Percentiles rank a stretch among this genome's conserved stretches.
These are phyloP conservation scores for Lignosus rhinocerotis DNA, from an alignment of 1,284 basidiomycete species.

Conservation along the genomic window DNA sequence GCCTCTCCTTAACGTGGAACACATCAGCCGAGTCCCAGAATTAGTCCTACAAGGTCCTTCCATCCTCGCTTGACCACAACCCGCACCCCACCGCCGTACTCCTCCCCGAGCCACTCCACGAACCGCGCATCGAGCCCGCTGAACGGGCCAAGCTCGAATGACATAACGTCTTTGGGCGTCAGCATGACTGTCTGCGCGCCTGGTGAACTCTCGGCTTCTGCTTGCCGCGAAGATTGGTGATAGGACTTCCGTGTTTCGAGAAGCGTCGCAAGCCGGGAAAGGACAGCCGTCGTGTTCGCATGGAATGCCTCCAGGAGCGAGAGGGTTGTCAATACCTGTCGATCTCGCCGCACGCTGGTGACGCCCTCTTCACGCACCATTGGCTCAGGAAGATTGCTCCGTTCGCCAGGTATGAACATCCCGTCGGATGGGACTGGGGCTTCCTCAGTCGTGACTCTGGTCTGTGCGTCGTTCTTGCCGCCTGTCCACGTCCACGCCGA, in stretches of 20 bases:
- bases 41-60: slow-evolving; percentile 47
- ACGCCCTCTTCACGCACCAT: slow-evolving; percentile 32
- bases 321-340: slow-evolving; percentile 60
- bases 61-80: slow-evolving; percentile 48
- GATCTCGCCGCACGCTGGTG: slow-evolving; percentile 34
- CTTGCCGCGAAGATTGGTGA: slow-evolving; percentile 14
- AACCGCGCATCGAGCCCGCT: slow-evolving; percentile 68
- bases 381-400: slow-evolving; percentile 19
- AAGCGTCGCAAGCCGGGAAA: slow-evolving; percentile 56
- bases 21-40: slow-evolving; percentile 42
- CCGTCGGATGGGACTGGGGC: slow-evolving; percentile 10
- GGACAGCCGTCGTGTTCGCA: slow-evolving; percentile 64
- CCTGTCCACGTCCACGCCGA: slow-evolving; percentile 29
- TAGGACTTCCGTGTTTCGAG: slow-evolving; percentile 35
- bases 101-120: slow-evolving; percentile 71
- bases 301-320: slow-evolving; percentile 74
- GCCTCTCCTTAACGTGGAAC: neutral
- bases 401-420: slow-evolving; percentile 22
- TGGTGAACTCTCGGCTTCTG: neutral
- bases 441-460: slow-evolving; percentile 3
- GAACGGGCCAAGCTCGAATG: slow-evolving; percentile 71
- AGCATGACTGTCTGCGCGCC: slow-evolving; percentile 32
- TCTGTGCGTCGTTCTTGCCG: slow-evolving; percentile 8
- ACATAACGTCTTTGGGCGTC: slow-evolving; percentile 60
- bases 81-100: slow-evolving; percentile 53